Conservation (phyloP, 2,329 filamentous ascomycete genomes). For the Zopfia rhizophila region DNA sequence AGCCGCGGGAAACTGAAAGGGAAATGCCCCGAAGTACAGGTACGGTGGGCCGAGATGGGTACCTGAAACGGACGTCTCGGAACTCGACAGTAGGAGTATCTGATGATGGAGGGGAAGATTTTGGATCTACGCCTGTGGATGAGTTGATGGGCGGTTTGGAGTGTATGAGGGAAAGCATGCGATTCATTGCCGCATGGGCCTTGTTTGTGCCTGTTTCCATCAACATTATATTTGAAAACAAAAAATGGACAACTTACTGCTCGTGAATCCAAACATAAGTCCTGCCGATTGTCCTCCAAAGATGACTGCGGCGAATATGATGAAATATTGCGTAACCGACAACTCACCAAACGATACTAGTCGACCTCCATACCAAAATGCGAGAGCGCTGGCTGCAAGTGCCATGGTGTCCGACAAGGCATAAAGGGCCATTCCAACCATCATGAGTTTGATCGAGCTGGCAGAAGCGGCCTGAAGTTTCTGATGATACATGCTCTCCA, state of each 20-base stretch:
- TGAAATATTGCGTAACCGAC: conserved; percentile 83
- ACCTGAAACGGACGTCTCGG: conserved; percentile 91
- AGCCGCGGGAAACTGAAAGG: conserved; percentile 75
- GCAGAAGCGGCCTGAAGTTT: conserved; percentile 13
- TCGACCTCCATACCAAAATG: conserved; percentile 35
- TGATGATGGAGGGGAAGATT: background rate
- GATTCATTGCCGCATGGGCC: conserved; percentile 68
- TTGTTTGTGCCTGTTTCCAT: conserved; percentile 94
- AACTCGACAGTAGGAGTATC: conserved; percentile 71
- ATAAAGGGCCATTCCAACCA: conserved; percentile 79
- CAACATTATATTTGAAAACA: conserved; percentile 71
- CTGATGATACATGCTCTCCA: conserved; percentile 50
- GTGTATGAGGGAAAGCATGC: conserved; percentile 15
- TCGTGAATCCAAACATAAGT: conserved; percentile 57
- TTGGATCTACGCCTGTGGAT: conserved; percentile 14
- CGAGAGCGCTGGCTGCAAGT: conserved; percentile 21
- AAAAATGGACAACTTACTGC: conserved; percentile 23
- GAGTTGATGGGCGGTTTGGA: conserved; percentile 21
- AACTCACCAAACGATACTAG: conserved; percentile 58
- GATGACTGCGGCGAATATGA: conserved; percentile 84
- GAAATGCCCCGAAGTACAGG: conserved; percentile 86
- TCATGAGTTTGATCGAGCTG: conserved; percentile 72
- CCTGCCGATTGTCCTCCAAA: conserved; percentile 91
- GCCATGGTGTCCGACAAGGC: conserved; percentile 82
- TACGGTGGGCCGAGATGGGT: conserved; percentile 86